Evolutionary conservation across 768 basidiomycete genomes (phyloP).

Genomic region (Mycena belliarum): DNA sequence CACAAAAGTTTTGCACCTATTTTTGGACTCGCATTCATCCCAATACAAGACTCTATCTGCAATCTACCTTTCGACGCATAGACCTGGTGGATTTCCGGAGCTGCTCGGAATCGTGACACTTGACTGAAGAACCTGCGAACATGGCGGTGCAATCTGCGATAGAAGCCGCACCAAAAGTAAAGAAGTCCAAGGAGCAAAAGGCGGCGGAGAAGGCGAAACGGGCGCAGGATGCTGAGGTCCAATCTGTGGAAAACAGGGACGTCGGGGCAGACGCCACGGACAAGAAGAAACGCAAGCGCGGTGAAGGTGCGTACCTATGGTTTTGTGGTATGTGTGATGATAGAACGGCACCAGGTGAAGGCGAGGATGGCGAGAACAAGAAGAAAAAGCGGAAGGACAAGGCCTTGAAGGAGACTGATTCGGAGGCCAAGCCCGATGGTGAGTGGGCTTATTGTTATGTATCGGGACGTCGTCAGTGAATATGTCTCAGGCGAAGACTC

Average conservation of each 20-base stretch:
- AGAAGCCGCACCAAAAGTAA: conserved; percentile 11
- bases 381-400: conserved; percentile 25
- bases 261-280: conserved; percentile 8
- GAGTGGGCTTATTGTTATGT: conserved; percentile 18
- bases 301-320: conserved; percentile 11
- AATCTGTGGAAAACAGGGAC: conserved; percentile 6
- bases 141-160: background rate
- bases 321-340: background rate
- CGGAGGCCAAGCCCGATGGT: conserved; percentile 42
- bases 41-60: too few species aligned
- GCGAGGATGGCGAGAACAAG: conserved; percentile 25
- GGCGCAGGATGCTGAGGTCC: conserved; percentile 3
- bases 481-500: conserved; percentile 2
- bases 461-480: background rate
- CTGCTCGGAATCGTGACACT: too few species aligned
- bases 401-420: conserved; percentile 37
- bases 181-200: conserved; percentile 21
- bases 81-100: too few species aligned
- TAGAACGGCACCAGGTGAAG: conserved; percentile 10
- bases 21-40: too few species aligned
- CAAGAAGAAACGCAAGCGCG: conserved; percentile 17
- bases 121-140: too few species aligned
- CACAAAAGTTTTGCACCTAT: too few species aligned
- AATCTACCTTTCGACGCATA: too few species aligned
- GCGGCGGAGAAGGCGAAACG: conserved; percentile 33